These are phyloP conservation scores for Plasmopara muralis DNA, from an alignment of 352 stramenopile species.

Conservation along the genomic window DNA sequence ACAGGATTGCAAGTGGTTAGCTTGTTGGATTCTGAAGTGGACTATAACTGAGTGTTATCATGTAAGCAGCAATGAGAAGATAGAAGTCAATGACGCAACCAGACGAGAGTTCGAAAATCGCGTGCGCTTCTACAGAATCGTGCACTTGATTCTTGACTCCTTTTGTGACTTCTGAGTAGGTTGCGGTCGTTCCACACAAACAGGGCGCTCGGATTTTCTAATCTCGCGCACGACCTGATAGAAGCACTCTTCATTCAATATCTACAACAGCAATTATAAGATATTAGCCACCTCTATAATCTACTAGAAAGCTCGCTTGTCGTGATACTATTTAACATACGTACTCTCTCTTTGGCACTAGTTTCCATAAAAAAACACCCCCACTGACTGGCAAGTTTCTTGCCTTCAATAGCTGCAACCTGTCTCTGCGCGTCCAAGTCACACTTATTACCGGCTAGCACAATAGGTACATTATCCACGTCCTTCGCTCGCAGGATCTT, in stretches of 20 bases:
- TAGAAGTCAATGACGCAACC: neutral
- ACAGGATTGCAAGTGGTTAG: neutral
- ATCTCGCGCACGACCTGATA: slow-evolving; percentile 87
- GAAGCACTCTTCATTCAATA: slow-evolving; percentile 88
- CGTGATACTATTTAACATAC: slow-evolving; percentile 6
- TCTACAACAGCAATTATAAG: slow-evolving; percentile 22
- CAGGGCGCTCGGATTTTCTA: slow-evolving; percentile 66
- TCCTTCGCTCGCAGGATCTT: slow-evolving; percentile 88
- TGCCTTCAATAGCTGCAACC: slow-evolving; percentile 59
- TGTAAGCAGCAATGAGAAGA: neutral
- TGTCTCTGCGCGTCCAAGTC: slow-evolving; percentile 72
- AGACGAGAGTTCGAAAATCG: slow-evolving; percentile 8
- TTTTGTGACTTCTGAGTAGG: slow-evolving; percentile 54
- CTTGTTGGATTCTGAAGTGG: neutral
- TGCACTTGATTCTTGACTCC: slow-evolving; percentile 59
- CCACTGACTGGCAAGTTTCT: slow-evolving; percentile 64
- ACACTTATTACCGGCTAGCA: slow-evolving; percentile 87
- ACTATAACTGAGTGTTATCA: neutral
- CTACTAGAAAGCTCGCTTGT: neutral
- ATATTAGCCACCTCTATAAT: slow-evolving; percentile 1
- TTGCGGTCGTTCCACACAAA: slow-evolving; percentile 32
- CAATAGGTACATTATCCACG: slow-evolving; percentile 80
- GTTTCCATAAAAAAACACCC: slow-evolving; percentile 86
- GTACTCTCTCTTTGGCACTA: slow-evolving; percentile 80
- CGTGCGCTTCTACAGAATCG: slow-evolving; percentile 38